Base-by-base conservation (phyloP, 768 basidiomycete genomes). In the Boletus rex-veris region DNA sequence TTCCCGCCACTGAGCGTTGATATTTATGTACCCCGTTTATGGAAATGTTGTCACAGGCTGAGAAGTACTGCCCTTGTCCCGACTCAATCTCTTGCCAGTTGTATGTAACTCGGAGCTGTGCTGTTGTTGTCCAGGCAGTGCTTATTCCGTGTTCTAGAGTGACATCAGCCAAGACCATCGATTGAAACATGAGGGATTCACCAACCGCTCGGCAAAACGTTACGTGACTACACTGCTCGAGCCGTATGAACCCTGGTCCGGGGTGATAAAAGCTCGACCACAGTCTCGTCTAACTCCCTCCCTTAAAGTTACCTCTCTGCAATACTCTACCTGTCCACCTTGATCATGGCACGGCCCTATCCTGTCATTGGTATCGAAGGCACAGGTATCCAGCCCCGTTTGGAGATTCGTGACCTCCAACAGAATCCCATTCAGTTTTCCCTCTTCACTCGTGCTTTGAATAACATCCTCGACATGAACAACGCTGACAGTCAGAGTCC, bases 291-390 rank as follows among this genome's bases (percentile, higher is more conserved):
- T 10, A 39, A 18, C 16, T 48, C 21, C 35, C 12, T 24, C 37
- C 14, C 16, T 18, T 12, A 24, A 43, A 60, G 9, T 44, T 11
- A 4, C n/a, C 39, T 35, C 51, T 40, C n/a, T 14, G 21, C 41
- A 19, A 18, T 24, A 35, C 21, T 21, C 21, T 21, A 21, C 30
- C 38, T 18, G 6, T 51, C 24, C 24, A 35, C 36, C 30, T 2
- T 43, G 24, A 46, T 24, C 39, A 53, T 61, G 59, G 30, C 59
- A 30, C 41, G 51, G 19, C n/a, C 52, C 2, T 61, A 61, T 31
- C 52, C 49, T 15, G 12, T 61, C 28, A 28, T 45, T 9, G 60
- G 60, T 16, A 3, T 31, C 4, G 11, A 16, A 38, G 14, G 6
- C 37, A 38, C 37, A 6, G 37, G 37, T 9, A 18, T 38, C n/a